Evolutionary conservation across 495 filamentous ascomycete genomes (phyloP), one percentile per base, ranked within the genome.

Genomic region (Talaromyces trachyspermus): DNA sequence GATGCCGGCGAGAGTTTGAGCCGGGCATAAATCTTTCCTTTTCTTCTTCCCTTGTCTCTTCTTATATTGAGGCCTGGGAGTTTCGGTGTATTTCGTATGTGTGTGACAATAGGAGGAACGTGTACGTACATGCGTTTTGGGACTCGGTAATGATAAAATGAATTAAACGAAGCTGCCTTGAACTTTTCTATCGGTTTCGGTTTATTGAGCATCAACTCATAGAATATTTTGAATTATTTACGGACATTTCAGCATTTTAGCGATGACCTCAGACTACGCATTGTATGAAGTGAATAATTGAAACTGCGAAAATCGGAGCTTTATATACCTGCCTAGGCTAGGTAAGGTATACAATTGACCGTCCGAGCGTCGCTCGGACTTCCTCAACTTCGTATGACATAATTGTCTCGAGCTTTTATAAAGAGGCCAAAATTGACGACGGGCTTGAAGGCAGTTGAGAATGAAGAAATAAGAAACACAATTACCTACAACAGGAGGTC

Each of bases 1-100:
- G 49, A 52, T 14, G 45, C 46, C 18, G 49, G 49, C 22, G 36
- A 52, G 35, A 52, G 49, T 23, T 35, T 52, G 35, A 48, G 48
- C 40, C 48, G 48, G 2, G 48, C 48, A 26, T 50, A 49, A 35
- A 30, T 32, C 6, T 41, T 24, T 18, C 5, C n/a, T 41, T 6
- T 24, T 9, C 4, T 12, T 6, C 14, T n/a, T 36, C 5, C 15
- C 5, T 36, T 23, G 24, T 26, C 15, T 2, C 26, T 41, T 38
- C 35, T 26, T 38, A 15, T 38, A 38, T 38, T 38, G 14, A 19
- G 35, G 11, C 25, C 10, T 8, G 18, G 35, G 35, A 38, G 35
- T 38, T 38, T n/a, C 9, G 18, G 22, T 38, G 35, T 38, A 5
- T 9, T 38, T 38, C 35, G 35, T 12, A n/a, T n/a, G 35, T 38